phyloP scores from a whole-genome alignment of 2,329 filamentous ascomycete species.

The Raffaelea albimanens region DNA sequence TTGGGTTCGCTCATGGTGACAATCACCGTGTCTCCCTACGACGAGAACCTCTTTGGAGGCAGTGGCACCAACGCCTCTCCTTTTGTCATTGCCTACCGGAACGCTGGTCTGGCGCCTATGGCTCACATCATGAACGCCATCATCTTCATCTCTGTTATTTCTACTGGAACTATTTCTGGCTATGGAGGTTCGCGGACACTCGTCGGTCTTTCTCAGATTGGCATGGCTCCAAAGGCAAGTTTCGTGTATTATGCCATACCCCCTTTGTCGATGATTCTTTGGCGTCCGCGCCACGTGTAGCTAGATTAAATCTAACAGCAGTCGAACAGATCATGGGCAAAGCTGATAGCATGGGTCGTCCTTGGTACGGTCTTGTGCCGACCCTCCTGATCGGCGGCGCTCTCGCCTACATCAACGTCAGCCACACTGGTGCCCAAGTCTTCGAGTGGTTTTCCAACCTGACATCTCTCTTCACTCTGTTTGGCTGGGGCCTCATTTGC shows the following conservation, averaged over 20 bases:
- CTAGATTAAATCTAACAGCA: too few relatives aligned
- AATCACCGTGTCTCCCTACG: conserved; percentile 36
- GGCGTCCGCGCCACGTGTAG: too few relatives aligned
- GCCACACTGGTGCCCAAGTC: conserved; percentile 8
- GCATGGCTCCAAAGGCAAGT: conserved; percentile 4
- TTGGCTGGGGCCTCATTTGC: conserved; percentile 9
- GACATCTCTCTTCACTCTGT: conserved; percentile 3
- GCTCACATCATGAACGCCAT: conserved; percentile 49
- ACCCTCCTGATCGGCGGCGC: conserved; percentile 5
- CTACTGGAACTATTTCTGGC: conserved; percentile 19
- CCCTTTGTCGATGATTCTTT: not conserved
- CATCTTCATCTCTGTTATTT: conserved; percentile 48
- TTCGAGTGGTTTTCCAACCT: conserved; percentile 8
- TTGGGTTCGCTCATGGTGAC: conserved; percentile 41
- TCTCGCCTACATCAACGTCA: conserved; percentile 7
- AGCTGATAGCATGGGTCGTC: conserved; percentile 4
- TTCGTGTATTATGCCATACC: not conserved
- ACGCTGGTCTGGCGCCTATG: conserved; percentile 40
- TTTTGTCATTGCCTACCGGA: conserved; percentile 47
- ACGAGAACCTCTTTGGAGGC: conserved; percentile 33
- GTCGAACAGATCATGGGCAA: not conserved
- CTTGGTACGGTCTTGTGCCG: conserved; percentile 7
- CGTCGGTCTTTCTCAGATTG: conserved; percentile 7
- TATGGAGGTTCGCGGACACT: conserved; percentile 5
- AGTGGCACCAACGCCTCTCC: conserved; percentile 38